phyloP scores from a whole-genome alignment of 371 early-diverging fungal genomes.

The Nematocida homosporus region DNA sequence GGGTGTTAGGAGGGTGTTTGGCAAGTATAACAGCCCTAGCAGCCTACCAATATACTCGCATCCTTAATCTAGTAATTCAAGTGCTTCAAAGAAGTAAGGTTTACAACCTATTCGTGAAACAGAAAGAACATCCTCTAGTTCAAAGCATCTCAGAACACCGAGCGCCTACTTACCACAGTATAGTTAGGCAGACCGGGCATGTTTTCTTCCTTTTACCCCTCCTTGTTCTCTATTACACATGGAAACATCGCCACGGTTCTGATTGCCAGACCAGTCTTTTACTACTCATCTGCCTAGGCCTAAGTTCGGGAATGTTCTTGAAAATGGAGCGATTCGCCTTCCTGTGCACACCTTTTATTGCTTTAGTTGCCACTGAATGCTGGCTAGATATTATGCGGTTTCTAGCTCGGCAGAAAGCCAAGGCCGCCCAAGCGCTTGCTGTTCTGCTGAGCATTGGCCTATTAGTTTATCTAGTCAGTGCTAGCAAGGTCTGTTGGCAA shows the following conservation, averaged over 20 bases:
- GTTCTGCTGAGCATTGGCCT: neutral
- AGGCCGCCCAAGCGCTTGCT: neutral
- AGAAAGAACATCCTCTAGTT: conserved; percentile 42
- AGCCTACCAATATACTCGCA: neutral
- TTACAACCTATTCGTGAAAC: conserved; percentile 39
- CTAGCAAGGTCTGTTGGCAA: neutral
- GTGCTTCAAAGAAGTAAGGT: conserved; percentile 8
- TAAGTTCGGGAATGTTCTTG: conserved; percentile 12
- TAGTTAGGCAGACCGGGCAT: neutral
- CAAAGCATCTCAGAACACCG: conserved; percentile 32
- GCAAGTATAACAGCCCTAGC: neutral
- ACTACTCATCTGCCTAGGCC: conserved; percentile 1
- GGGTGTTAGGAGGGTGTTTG: neutral
- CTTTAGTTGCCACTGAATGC: neutral
- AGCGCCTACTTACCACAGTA: neutral
- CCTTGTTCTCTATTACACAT: neutral
- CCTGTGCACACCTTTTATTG: conserved; percentile 25
- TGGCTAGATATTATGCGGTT: conserved; percentile 69
- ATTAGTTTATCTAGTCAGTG: neutral
- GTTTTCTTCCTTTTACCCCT: conserved; percentile 6
- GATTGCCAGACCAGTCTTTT: neutral
- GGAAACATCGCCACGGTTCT: neutral
- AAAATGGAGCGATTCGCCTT: conserved; percentile 51
- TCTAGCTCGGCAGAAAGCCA: neutral
- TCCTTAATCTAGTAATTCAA: neutral